Percentiles rank a stretch among this genome's conserved stretches.
phyloP scores from a whole-genome alignment of 768 basidiomycete species.

The Chalciporus sphaerocephalus region DNA sequence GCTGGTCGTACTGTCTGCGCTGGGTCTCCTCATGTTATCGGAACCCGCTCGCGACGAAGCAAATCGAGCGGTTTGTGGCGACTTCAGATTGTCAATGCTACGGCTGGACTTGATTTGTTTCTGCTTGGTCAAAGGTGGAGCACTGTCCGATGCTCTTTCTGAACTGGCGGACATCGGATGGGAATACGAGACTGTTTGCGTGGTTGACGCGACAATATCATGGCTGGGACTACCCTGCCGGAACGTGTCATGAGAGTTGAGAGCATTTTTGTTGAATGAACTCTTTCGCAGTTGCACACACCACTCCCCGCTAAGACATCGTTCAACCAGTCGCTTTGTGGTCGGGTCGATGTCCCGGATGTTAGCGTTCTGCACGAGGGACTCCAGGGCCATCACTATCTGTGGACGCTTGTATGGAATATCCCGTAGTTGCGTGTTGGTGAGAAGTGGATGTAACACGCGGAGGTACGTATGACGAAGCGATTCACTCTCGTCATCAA shows the following conservation, averaged over 20 bases:
- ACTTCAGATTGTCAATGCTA: constrained; percentile 59
- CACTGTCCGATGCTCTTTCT: constrained; percentile 19
- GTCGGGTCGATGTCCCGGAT: constrained; percentile 84
- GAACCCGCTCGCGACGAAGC: constrained; percentile 32
- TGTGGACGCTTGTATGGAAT: constrained; percentile 90
- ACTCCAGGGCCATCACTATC: constrained; percentile 79
- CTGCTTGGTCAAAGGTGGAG: constrained; percentile 26
- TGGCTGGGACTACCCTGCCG: constrained; percentile 43
- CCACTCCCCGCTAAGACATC: constrained; percentile 87
- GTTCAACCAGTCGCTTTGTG: constrained; percentile 85
- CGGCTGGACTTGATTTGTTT: constrained; percentile 58
- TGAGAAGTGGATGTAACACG: constrained; percentile 91
- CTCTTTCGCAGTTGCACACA: constrained; percentile 61
- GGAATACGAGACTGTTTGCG: constrained; percentile 31
- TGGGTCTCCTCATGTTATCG: constrained; percentile 39
- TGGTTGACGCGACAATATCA: constrained; percentile 37
- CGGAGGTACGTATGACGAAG: constrained; percentile 96
- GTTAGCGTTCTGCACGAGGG: constrained; percentile 63
- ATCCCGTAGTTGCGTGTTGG: constrained; percentile 83
- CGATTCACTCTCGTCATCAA: constrained; percentile 92
- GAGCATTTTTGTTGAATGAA: constrained; percentile 25
- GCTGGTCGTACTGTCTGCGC: constrained; percentile 35
- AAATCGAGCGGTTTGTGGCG: constrained; percentile 20
- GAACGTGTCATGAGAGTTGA: constrained; percentile 24
- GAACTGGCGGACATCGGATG: constrained; percentile 11